Base-by-base conservation (phyloP, 1,139 yeast genomes). In the Blastobotrys malaysiensis region DNA sequence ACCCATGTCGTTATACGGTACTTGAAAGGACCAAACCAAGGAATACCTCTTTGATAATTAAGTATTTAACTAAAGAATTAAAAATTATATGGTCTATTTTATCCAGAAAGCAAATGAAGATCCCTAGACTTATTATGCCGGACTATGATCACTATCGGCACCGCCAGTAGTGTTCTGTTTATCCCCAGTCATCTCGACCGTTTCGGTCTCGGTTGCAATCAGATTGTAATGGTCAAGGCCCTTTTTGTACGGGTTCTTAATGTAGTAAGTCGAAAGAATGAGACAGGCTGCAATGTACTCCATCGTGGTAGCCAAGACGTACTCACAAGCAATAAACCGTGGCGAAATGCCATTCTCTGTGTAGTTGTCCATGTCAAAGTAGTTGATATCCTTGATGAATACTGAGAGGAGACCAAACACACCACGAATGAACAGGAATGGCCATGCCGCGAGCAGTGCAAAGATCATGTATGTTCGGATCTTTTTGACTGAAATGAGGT, bases 351-450 rank as follows among this genome's bases (percentile, higher is more conserved):
- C 63, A 24, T 44, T 26, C 1, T 36, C 45, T 4, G 52, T 46
- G 52, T 60, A 60, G 26, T 58, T 54, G 46, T 22, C 46, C 45
- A 57, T 46, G 18, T 59, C 52, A 20, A 50, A 60, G 49, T 58
- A 57, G 48, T 60, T 58, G 49, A 50, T 57, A 5, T 52, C 48
- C n/a, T 39, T 18, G 2, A 57, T 52, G 3, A 54, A 54, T 11
- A 59, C 59, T 3, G 61, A 51, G 20, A 63, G 48, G 26, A 62
- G 52, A 13, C 65, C 65, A 45, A 58, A 63, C 22, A 62, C 57
- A 27, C 65, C 65, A 46, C 65, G 55, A 1, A 63, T 64, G 20
- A 59, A 31, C 43, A 63, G 49, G n/a, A 61, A 56, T 5, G 59
- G 64, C 54, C 55, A 73, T 11, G 59, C 58, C 13, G 49, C 43